These are phyloP conservation scores for Globisporangium paddicum DNA, from an alignment of 352 stramenopile species.

Conservation along the genomic window DNA sequence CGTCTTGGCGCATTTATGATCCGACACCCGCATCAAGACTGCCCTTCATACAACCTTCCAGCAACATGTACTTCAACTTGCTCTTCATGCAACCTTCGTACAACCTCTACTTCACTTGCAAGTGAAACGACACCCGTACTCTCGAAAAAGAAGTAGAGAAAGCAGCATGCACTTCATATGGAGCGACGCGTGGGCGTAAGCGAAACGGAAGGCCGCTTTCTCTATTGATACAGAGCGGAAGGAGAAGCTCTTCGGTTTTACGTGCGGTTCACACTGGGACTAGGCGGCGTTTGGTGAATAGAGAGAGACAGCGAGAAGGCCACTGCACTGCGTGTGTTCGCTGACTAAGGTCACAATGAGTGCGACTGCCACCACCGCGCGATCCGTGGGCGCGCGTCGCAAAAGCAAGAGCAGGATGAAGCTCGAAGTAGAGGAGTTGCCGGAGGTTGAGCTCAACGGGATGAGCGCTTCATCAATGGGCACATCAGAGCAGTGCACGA, in stretches of 20 bases:
- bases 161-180: background rate
- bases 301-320: constrained; percentile 21
- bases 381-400: constrained; percentile 14
- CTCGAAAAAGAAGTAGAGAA: background rate
- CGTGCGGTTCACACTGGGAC: background rate
- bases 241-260: background rate
- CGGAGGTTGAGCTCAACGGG: background rate
- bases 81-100: constrained; percentile 29
- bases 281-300: background rate
- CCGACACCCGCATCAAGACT: too few species aligned
- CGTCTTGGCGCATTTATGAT: background rate
- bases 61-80: background rate
- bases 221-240: background rate
- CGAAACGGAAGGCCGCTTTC: constrained; percentile 1
- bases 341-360: background rate
- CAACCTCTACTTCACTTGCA: constrained; percentile 22
- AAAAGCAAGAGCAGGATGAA: constrained; percentile 14
- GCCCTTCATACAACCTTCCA: background rate
- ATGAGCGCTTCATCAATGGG: background rate
- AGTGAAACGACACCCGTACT: constrained; percentile 14
- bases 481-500: background rate
- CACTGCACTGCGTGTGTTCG: background rate
- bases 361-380: background rate
- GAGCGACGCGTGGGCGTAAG: background rate
- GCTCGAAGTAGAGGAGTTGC: constrained; percentile 18